Conservation (phyloP, 352 stramenopile genomes). For the Phytophthora hibernalis region DNA sequence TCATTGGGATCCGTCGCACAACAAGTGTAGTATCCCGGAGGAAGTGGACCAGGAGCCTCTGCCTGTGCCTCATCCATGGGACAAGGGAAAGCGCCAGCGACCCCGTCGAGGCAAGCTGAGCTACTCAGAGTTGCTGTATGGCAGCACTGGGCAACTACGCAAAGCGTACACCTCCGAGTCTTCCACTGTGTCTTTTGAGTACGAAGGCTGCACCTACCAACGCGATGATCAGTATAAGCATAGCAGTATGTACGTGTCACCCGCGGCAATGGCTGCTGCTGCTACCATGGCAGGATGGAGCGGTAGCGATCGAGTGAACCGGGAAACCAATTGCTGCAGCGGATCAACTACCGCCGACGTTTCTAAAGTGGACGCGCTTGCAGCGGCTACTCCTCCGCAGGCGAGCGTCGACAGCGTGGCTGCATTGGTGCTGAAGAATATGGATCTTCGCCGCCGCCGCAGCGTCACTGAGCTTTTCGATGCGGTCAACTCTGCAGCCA, state of each 20-base stretch:
- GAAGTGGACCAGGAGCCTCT: slow-evolving; percentile 83
- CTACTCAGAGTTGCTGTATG: slow-evolving; percentile 85
- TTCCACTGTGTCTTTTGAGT: slow-evolving; percentile 81
- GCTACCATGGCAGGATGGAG: slow-evolving; percentile 41
- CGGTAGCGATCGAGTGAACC: slow-evolving; percentile 39
- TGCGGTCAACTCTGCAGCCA: slow-evolving; percentile 39
- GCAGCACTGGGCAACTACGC: slow-evolving; percentile 76
- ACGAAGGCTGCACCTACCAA: slow-evolving; percentile 69
- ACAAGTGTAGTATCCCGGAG: slow-evolving; percentile 75
- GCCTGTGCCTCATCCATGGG: slow-evolving; percentile 54
- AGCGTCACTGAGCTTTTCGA: slow-evolving; percentile 69
- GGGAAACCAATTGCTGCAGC: slow-evolving; percentile 22
- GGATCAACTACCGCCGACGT: neutral
- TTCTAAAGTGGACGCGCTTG: slow-evolving; percentile 22
- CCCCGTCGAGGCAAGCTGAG: slow-evolving; percentile 78
- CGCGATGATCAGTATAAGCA: slow-evolving; percentile 84
- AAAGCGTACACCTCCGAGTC: slow-evolving; percentile 87
- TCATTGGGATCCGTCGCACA: slow-evolving; percentile 89
- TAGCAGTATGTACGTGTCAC: slow-evolving; percentile 84
- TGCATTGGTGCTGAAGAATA: slow-evolving; percentile 53
- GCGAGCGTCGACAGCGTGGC: slow-evolving; percentile 55
- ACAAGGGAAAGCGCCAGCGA: slow-evolving; percentile 53
- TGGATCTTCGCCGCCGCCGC: slow-evolving; percentile 65
- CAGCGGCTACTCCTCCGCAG: slow-evolving; percentile 12
- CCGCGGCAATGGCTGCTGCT: slow-evolving; percentile 38